These are phyloP conservation scores for Neurospora sp. DNA, from an alignment of 2,329 filamentous ascomycete genomes.

Conservation along the genomic window DNA sequence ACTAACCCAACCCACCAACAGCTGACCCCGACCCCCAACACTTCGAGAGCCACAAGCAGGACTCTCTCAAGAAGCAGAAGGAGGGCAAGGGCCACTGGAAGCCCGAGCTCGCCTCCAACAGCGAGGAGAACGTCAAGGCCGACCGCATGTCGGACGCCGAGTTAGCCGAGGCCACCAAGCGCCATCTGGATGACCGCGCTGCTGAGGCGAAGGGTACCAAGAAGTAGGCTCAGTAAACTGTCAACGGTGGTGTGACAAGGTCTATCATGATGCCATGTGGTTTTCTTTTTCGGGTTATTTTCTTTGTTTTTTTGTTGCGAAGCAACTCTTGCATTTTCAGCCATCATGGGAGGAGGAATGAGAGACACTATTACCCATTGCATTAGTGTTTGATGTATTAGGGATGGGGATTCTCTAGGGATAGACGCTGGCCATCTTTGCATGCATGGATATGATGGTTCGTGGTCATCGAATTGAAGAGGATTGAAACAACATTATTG, in stretches of 20 bases:
- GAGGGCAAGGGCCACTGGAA: constrained; percentile 66
- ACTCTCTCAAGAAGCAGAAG: constrained; percentile 56
- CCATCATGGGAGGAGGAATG: background rate
- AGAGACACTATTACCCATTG: background rate
- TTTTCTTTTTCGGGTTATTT: background rate
- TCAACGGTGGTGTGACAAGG: no score
- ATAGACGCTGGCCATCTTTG: background rate
- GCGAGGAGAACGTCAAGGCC: constrained; percentile 67
- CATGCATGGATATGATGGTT: background rate
- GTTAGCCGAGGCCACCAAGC: constrained; percentile 2
- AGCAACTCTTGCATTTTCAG: background rate
- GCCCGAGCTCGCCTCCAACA: constrained; percentile 64
- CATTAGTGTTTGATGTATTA: background rate
- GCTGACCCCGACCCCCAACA: constrained; percentile 25
- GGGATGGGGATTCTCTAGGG: background rate
- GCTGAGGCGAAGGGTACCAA: background rate
- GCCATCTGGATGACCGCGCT: background rate
- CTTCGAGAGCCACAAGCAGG: constrained; percentile 49
- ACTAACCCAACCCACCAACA: background rate
- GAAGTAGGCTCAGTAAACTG: background rate
- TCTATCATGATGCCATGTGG: background rate
- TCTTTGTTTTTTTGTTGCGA: background rate
- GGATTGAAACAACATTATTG: background rate
- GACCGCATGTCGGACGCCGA: constrained; percentile 40
- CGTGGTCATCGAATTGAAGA: background rate